These are phyloP conservation scores for Candida anglica DNA, from an alignment of 805 yeast genomes.

Conservation along the genomic window DNA sequence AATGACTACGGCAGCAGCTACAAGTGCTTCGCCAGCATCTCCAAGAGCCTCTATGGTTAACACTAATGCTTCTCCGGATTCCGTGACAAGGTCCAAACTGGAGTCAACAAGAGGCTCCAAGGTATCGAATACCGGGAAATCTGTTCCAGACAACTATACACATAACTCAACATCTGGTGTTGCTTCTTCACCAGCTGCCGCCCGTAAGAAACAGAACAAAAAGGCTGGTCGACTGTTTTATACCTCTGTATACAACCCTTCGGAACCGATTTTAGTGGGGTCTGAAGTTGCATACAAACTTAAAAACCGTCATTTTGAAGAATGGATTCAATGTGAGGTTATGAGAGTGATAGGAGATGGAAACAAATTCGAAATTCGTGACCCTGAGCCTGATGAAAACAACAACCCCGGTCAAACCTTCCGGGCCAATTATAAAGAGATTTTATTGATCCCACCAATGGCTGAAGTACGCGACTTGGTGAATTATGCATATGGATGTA, in stretches of 20 bases:
- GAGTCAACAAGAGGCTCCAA: constrained; percentile 1
- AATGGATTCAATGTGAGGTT: constrained; percentile 96
- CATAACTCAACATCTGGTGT: constrained; percentile 5
- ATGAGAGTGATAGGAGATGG: constrained; percentile 74
- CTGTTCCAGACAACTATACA: constrained; percentile 8
- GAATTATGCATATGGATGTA: constrained; percentile 68
- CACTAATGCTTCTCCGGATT: too few species aligned
- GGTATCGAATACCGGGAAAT: constrained; percentile 7
- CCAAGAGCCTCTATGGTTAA: neutral
- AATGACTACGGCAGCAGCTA: constrained; percentile 3
- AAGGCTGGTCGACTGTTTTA: constrained; percentile 43
- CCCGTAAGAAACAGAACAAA: constrained; percentile 12
- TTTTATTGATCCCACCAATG: constrained; percentile 64
- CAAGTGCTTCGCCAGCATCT: neutral
- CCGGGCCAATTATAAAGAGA: constrained; percentile 77
- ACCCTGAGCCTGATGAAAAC: constrained; percentile 95
- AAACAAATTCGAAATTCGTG: constrained; percentile 79
- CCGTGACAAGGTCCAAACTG: neutral
- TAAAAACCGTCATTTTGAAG: constrained; percentile 67
- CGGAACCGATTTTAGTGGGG: constrained; percentile 56
- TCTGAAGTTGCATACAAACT: constrained; percentile 88
- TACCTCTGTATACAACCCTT: constrained; percentile 56
- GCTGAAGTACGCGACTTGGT: constrained; percentile 38
- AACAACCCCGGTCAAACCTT: constrained; percentile 84
- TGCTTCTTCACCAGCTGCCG: constrained; percentile 5